A percentile compares a stretch with the other conserved stretches of the same genome.
Conservation (phyloP, 2,329 filamentous ascomycete species). For the Ambrosiella xylebori region DNA sequence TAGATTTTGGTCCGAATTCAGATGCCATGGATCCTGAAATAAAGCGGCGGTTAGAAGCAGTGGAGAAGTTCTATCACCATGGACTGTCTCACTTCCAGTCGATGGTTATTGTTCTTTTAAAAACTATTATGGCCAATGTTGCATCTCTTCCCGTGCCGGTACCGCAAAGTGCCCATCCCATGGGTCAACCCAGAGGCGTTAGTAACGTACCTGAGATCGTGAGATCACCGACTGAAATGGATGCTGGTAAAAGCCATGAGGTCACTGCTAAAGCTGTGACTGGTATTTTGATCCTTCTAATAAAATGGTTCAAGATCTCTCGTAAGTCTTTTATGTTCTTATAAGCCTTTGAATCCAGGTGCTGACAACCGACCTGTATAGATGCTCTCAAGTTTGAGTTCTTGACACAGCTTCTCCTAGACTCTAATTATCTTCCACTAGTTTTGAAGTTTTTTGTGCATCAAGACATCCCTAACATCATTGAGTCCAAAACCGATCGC, state of each 20-base stretch:
- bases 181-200: constrained; percentile 22
- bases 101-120: constrained; percentile 78
- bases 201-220: constrained; percentile 22
- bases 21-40: constrained; percentile 33
- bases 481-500: constrained; percentile 71
- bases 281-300: constrained; percentile 66
- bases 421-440: constrained; percentile 87
- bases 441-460: constrained; percentile 87
- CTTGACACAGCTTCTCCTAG: constrained; percentile 76
- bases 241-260: constrained; percentile 65
- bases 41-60: constrained; percentile 48
- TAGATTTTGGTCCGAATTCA: constrained; percentile 31
- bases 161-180: constrained; percentile 12
- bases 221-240: constrained; percentile 52
- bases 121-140: constrained; percentile 73
- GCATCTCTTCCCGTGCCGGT: constrained; percentile 41
- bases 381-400: constrained; percentile 95
- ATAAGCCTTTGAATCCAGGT: background rate
- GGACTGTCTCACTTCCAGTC: constrained; percentile 79
- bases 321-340: constrained; percentile 38
- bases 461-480: constrained; percentile 79
- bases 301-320: constrained; percentile 94
- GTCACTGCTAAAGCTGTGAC: constrained; percentile 83
- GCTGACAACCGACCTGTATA: constrained; percentile 22
- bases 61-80: constrained; percentile 74